Percentiles rank a stretch among this genome's conserved stretches.
Evolutionary conservation across 129 eudicot species (phyloP).

Genomic region (Chrysanthemum lavandulifolium): DNA sequence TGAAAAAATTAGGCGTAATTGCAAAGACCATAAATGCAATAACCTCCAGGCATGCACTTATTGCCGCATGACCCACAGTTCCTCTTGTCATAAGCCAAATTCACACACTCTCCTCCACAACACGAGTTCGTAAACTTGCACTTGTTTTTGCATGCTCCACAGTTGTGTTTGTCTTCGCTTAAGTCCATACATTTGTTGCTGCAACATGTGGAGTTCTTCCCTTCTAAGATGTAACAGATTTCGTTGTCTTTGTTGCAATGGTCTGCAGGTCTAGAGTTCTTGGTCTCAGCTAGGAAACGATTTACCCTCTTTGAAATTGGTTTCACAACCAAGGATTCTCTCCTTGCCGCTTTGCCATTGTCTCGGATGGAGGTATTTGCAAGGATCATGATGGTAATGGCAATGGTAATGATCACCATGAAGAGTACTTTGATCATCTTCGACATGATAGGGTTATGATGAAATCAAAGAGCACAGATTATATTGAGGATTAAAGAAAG

Average conservation of each 20-base stretch:
- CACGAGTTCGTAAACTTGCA: slow-evolving; percentile 50
- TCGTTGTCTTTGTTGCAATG: no score
- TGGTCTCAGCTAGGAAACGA: no score
- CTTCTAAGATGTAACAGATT: no score
- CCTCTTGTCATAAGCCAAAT: not conserved
- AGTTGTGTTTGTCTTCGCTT: slow-evolving; percentile 24
- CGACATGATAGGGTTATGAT: not conserved
- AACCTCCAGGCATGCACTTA: not conserved
- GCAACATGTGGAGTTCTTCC: not conserved
- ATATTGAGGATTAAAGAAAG: not conserved
- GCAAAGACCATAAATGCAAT: slow-evolving; percentile 3
- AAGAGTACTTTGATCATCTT: slow-evolving; percentile 3
- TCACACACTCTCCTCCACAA: slow-evolving; percentile 59
- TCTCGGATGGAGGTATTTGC: not conserved
- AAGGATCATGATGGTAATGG: not conserved
- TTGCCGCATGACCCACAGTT: not conserved
- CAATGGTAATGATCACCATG: not conserved
- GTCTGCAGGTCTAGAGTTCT: no score
- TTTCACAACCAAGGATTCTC: not conserved
- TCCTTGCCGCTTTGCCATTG: not conserved
- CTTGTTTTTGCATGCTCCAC: slow-evolving; percentile 69
- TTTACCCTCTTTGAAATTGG: no score
- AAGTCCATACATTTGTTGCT: not conserved
- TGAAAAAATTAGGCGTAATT: not conserved
- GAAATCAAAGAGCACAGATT: not conserved